These are phyloP conservation scores for Candida pseudofarinosa DNA, from an alignment of 805 yeast species.

Conservation along the genomic window DNA sequence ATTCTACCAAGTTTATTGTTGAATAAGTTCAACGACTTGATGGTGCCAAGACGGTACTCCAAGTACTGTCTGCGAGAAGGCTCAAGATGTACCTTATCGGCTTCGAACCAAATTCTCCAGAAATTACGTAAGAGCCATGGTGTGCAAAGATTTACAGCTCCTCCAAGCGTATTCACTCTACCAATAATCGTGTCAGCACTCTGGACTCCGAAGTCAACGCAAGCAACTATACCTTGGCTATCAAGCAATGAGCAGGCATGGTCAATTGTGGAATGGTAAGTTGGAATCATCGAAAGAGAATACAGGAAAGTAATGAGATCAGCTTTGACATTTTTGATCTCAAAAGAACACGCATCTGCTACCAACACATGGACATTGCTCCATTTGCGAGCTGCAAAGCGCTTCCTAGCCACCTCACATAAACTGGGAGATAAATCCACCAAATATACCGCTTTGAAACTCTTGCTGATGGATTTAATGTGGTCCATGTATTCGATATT, in stretches of 20 bases:
- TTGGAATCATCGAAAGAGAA: conserved; percentile 81
- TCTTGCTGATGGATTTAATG: conserved; percentile 40
- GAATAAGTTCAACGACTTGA: conserved; percentile 66
- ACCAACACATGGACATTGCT: conserved; percentile 64
- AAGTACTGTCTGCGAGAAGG: conserved; percentile 78
- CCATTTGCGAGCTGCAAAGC: conserved; percentile 44
- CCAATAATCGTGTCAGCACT: conserved; percentile 60
- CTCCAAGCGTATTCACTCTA: conserved; percentile 71
- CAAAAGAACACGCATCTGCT: conserved; percentile 73
- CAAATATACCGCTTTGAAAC: conserved; percentile 64
- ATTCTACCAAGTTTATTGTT: conserved; percentile 66
- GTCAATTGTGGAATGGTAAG: conserved; percentile 75
- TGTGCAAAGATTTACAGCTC: conserved; percentile 63
- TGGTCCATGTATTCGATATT: conserved; percentile 74
- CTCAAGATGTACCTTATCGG: conserved; percentile 74
- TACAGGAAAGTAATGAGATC: conserved; percentile 76
- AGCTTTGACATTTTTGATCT: conserved; percentile 45
- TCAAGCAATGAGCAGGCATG: conserved; percentile 52
- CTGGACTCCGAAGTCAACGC: conserved; percentile 81
- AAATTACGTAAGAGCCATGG: conserved; percentile 77
- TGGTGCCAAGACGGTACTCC: conserved; percentile 78
- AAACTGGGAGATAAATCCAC: conserved; percentile 76
- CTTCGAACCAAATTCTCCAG: conserved; percentile 88
- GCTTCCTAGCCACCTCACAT: conserved; percentile 62
- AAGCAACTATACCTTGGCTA: conserved; percentile 58